Base-by-base conservation (phyloP, 78 protist genomes). In the Dictyostelium purpureum region DNA sequence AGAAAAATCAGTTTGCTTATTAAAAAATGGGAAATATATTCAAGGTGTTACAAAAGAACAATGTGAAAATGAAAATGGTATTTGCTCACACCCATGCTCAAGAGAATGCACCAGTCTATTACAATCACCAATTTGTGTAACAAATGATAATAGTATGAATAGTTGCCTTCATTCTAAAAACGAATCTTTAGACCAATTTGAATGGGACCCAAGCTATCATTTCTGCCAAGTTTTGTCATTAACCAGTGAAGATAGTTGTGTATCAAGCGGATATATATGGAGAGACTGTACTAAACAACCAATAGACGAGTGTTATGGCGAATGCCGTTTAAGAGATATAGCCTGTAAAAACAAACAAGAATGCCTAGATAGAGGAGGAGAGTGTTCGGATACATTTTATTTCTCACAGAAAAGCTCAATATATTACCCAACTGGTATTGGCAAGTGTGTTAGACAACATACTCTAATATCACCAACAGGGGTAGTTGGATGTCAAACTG, bases 311-410 rank as follows among this genome's bases (percentile, higher is more conserved):
- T n/a, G n/a, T n/a, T n/a, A n/a, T n/a, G n/a, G n/a, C n/a, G n/a
- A n/a, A 3, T 65, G 70, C 6, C 10, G 43, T 52, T 2, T 12
- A 1, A 14, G 18, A 40, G 33, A 19, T 18, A 56, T 54, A 9
- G 16, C 40, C 0, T 77, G 83, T 57, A 33, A 12, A 21, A 77
- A 18, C 11, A 14, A 77, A 54, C 40, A 77, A 49, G 83, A 77
- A 51, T 77, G 83, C 35, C 40, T 49, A 1, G 31, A 0, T 3
- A 69, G 31, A 21, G 73, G 65, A 12, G 79, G 79, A 12, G 52
- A 43, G 4, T 73, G 79, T 45, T 45, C 63, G 26, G 79, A 73
- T 73, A 21, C 40, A 47, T 73, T 16, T 73, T 73, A 26, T 51
- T 73, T 73, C 26, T 28, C 3, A 19, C 45, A 33, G 19, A 4